Base-by-base conservation (phyloP, 78 protist species). In the Isochrysis galbana region DNA sequence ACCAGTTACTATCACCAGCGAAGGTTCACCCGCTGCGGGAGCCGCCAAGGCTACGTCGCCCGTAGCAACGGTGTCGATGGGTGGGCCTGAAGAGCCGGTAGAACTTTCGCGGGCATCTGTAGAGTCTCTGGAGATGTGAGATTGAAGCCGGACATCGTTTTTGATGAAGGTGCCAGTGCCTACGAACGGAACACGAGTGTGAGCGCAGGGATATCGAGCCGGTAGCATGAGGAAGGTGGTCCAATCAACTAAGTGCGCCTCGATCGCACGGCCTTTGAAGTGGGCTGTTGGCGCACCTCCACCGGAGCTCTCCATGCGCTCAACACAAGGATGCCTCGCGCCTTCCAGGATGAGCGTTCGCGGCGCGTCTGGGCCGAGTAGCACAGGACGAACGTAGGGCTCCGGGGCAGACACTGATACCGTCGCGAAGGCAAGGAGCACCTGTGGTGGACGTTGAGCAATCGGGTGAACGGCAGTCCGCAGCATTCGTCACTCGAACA, bases 281-380 rank as follows among this genome's bases (percentile, higher is more conserved):
- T n/a, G n/a, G n/a, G n/a, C n/a, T n/a, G n/a, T n/a, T n/a, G n/a
- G n/a, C n/a, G n/a, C n/a, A n/a, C n/a, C n/a, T 14, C 61, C 61
- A 14, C 25, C 39, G 11, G 96, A 93, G 7, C 95, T 96, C 3
- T 95, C 97, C 67, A 94, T 95, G 32, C 92, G 92, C 90, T 97
- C 98, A n/a, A 98, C 94, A 69, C 98, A 97, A 19, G 99, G 99
- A 90, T 98, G 99, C 42, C 99, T 74, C 48, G 96, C 74, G 7
- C 91, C 97, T 21, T 0, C 25, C 36, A 98, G 93, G 17, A 25
- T 82, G 11, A 96, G 54, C 93, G 84, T 21, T 19, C 77, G 41
- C 93, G 91, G 46, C 46, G 44, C 51, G 29, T 83, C 86, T 0
- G 90, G 72, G 5, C 80, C 82, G 4, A 47, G 41, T 51, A 98